Base-by-base conservation (phyloP, 2,329 filamentous ascomycete species). In the Penicillium palitans region DNA sequence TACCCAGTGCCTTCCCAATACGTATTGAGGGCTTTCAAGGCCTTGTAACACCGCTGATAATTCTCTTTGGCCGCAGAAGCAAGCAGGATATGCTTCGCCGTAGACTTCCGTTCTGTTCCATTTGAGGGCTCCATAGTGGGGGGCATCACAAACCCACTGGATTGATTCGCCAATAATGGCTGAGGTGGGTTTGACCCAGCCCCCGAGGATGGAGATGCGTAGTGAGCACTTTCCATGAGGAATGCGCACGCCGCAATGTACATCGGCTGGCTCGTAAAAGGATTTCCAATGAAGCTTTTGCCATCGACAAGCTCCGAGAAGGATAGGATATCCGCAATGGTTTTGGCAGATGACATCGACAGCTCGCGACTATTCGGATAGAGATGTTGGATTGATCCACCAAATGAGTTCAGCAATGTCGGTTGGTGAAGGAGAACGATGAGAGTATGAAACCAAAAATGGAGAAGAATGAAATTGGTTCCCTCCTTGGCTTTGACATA, bases 211-310 rank as follows among this genome's bases (percentile, higher is more conserved):
- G 87, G 81, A 3, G 83, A 85, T 0, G 88, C 88, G 24, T 88
- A 87, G 61, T 88, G 84, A 4, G 86, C 87, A 5, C 90, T 91
- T 70, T 96, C 91, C 77, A 91, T 91, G 17, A 96, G 78, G 66
- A 96, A 96, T 0, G 91, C 91, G 69, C 91, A 96, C 0, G 91
- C 91, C 0, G 91, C 91, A 60, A 96, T 93, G 67, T 96, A 96
- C 69, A 96, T 96, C 0, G 91, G 91, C 73, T 96, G 91, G 48
- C 89, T 91, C 0, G 90, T 95, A 64, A 96, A 96, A 0, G 91
- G 91, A 59, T 95, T 96, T 1, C 91, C 90, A 35, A 93, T 88
- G 56, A 93, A 91, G 66, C 91, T 93, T 72, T 90, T 92, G 0
- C 90, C 87, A 71, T 96, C 90, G 52, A 95, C 90, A 10, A 96